phyloP scores from a whole-genome alignment of 106 monocot genomes.

The Dactylorhiza incarnata region DNA sequence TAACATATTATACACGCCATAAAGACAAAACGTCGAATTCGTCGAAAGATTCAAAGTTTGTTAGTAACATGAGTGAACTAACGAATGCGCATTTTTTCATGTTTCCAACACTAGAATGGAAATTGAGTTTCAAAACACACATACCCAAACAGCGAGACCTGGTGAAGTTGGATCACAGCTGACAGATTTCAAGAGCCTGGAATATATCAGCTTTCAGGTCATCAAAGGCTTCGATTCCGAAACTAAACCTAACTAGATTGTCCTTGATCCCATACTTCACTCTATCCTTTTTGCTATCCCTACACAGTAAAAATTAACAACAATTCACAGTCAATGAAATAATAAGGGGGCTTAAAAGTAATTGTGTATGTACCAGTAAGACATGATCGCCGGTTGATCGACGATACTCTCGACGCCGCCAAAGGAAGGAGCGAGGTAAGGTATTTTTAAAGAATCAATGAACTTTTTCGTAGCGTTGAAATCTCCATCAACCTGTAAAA shows the following conservation, averaged over 20 bases:
- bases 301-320: constrained; percentile 3
- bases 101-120: too few relatives aligned
- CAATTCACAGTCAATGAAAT: not conserved
- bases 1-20: too few relatives aligned
- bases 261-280: constrained; percentile 83
- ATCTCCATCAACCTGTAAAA: constrained; percentile 53
- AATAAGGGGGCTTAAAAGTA: not conserved
- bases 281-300: constrained; percentile 69
- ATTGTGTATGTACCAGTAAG: constrained; percentile 52
- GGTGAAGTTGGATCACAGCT: too few relatives aligned
- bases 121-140: too few relatives aligned
- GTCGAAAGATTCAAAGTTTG: too few relatives aligned
- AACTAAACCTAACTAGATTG: constrained; percentile 89
- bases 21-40: too few relatives aligned
- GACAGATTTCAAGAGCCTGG: constrained; percentile 44
- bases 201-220: constrained; percentile 76
- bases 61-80: too few relatives aligned
- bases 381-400: constrained; percentile 79
- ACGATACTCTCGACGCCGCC: constrained; percentile 81
- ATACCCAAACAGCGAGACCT: too few relatives aligned
- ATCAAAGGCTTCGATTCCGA: constrained; percentile 85
- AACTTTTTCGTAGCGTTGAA: constrained; percentile 42
- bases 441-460: constrained; percentile 66
- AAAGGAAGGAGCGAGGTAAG: constrained; percentile 75
- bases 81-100: too few relatives aligned